These are phyloP conservation scores for Calocybe cyanea DNA, from an alignment of 768 basidiomycete genomes.

Conservation along the genomic window DNA sequence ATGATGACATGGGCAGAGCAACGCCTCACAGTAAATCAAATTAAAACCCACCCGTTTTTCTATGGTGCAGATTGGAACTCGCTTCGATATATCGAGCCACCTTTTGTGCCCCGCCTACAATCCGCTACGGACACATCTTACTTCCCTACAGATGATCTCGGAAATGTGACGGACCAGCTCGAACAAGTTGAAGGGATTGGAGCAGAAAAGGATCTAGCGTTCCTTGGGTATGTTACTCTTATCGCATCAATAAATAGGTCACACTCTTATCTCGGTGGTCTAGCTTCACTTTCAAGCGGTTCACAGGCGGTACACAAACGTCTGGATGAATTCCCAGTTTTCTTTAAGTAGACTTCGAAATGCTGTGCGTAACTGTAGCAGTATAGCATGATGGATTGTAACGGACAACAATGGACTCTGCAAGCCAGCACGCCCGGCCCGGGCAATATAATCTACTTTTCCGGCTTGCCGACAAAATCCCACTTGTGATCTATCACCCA, in stretches of 20 bases:
- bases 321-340: conserved; percentile 13
- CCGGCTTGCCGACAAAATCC: not conserved
- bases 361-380: conserved; percentile 12
- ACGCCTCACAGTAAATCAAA: conserved; percentile 76
- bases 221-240: conserved; percentile 49
- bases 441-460: not conserved
- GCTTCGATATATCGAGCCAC: conserved; percentile 90
- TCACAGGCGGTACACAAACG: conserved; percentile 33
- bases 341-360: not conserved
- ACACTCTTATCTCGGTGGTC: not conserved
- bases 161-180: conserved; percentile 59
- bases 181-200: conserved; percentile 59
- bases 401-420: not conserved
- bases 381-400: not conserved
- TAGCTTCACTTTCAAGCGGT: conserved; percentile 87
- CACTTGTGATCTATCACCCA: conserved; percentile 3
- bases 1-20: conserved; percentile 83
- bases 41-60: conserved; percentile 93
- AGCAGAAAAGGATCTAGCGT: conserved; percentile 66
- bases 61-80: conserved; percentile 92
- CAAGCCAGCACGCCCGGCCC: not conserved
- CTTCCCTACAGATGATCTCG: conserved; percentile 93
- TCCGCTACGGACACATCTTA: conserved; percentile 93
- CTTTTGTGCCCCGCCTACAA: conserved; percentile 90
- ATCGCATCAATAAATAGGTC: not conserved